These are phyloP conservation scores for Kalaharituber pfeilii DNA, from an alignment of 2,329 filamentous ascomycete genomes.

Conservation along the genomic window DNA sequence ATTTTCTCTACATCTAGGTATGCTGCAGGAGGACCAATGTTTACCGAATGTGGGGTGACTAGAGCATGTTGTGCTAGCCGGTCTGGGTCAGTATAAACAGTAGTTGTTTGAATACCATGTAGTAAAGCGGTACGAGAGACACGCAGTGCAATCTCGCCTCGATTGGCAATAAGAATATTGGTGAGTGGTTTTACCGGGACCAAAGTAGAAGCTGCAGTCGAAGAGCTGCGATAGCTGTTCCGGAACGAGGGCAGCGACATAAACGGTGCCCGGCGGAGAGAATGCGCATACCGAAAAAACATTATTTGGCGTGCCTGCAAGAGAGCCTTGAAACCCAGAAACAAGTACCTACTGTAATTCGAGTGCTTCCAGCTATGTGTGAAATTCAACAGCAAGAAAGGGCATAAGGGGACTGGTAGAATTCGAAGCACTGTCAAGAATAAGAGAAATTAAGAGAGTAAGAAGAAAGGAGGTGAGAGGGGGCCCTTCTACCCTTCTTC, in stretches of 20 bases:
- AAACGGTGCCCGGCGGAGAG: too few species aligned
- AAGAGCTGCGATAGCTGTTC: background rate
- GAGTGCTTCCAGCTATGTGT: too few species aligned
- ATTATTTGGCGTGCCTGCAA: too few species aligned
- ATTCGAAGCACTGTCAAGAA: too few species aligned
- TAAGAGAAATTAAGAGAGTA: too few species aligned
- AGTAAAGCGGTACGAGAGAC: conserved; percentile 75
- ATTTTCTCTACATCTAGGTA: conserved; percentile 92
- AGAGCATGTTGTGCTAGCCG: conserved; percentile 72
- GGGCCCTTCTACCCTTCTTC: too few species aligned
- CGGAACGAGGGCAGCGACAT: background rate
- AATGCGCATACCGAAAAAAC: too few species aligned
- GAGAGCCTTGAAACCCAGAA: too few species aligned
- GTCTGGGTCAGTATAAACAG: conserved; percentile 87
- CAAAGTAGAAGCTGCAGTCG: background rate
- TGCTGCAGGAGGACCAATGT: conserved; percentile 63
- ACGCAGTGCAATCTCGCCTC: conserved; percentile 88
- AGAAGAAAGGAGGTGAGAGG: too few species aligned
- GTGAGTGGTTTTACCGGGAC: conserved; percentile 11
- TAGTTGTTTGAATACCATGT: conserved; percentile 83
- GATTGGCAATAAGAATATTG: conserved; percentile 87
- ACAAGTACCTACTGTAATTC: too few species aligned
- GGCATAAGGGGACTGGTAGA: too few species aligned
- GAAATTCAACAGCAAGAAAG: too few species aligned
- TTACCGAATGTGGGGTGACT: conserved; percentile 65